phyloP scores from a whole-genome alignment of 2,329 filamentous ascomycete species.

The Calonectria henricotiae region DNA sequence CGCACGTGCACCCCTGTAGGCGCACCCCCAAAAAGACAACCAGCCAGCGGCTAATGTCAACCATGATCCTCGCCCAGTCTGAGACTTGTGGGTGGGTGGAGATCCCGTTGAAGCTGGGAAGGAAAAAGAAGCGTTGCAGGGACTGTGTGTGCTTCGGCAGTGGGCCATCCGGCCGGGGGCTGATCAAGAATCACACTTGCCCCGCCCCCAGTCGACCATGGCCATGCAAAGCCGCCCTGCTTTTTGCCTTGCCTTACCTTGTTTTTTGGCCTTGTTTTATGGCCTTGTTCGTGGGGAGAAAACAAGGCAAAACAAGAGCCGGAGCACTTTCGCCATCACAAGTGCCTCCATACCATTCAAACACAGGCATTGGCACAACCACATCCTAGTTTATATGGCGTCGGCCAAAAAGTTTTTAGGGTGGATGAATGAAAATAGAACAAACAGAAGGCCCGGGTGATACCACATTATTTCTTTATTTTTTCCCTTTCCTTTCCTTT shows the following conservation, averaged over 20 bases:
- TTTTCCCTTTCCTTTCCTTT: too few relatives aligned
- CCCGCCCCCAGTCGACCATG: neutral
- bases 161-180: conserved; percentile 4
- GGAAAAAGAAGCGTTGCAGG: conserved; percentile 17
- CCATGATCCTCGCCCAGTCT: conserved; percentile 17
- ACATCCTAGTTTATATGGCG: neutral
- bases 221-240: neutral
- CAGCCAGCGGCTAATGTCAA: neutral
- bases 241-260: neutral
- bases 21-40: neutral
- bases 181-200: neutral
- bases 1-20: neutral
- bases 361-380: neutral
- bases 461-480: neutral
- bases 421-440: conserved; percentile 19
- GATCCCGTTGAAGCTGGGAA: conserved; percentile 21
- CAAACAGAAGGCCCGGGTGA: neutral
- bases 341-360: neutral
- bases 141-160: neutral
- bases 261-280: neutral
- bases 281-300: neutral
- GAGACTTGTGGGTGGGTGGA: conserved; percentile 17
- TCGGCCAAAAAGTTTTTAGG: neutral
- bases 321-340: neutral
- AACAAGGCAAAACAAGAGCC: neutral